Evolutionary conservation across 2,329 filamentous ascomycete species (phyloP).

Genomic region (Alternaria tenuissima): DNA sequence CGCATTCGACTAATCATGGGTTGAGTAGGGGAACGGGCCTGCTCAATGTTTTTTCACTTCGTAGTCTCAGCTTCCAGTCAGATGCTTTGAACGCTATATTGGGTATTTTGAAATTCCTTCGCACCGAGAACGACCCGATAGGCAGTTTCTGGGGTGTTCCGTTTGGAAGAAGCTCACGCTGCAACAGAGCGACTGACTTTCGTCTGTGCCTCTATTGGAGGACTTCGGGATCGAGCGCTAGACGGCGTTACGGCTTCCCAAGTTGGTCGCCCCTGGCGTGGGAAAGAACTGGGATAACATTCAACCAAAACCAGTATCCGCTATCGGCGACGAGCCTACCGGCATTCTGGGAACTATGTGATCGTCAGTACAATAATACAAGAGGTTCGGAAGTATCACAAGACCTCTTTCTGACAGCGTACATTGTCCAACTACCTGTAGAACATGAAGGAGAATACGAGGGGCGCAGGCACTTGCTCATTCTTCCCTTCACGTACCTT

Average conservation of each 20-base stretch:
- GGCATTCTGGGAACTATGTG: neutral
- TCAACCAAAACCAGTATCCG: neutral
- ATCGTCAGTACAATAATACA: neutral
- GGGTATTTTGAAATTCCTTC: neutral
- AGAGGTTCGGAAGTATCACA: neutral
- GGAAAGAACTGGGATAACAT: neutral
- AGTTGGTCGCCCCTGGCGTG: neutral
- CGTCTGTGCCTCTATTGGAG: neutral
- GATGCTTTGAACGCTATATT: neutral
- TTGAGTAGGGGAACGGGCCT: neutral
- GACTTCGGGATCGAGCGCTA: neutral
- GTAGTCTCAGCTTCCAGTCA: neutral
- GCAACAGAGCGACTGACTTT: neutral
- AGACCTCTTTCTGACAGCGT: neutral
- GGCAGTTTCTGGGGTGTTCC: neutral
- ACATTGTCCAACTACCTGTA: neutral
- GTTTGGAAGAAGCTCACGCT: neutral
- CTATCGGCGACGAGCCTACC: neutral
- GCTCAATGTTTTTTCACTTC: too few species aligned
- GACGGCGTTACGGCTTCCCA: neutral
- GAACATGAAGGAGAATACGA: too few species aligned
- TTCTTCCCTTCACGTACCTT: too few species aligned
- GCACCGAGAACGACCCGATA: neutral
- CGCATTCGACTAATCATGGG: accelerated
- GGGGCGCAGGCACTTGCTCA: too few species aligned